Percentiles rank a stretch among this genome's conserved stretches.
These are phyloP conservation scores for Bertia moriformis DNA, from an alignment of 2,329 filamentous ascomycete genomes.

Conservation along the genomic window DNA sequence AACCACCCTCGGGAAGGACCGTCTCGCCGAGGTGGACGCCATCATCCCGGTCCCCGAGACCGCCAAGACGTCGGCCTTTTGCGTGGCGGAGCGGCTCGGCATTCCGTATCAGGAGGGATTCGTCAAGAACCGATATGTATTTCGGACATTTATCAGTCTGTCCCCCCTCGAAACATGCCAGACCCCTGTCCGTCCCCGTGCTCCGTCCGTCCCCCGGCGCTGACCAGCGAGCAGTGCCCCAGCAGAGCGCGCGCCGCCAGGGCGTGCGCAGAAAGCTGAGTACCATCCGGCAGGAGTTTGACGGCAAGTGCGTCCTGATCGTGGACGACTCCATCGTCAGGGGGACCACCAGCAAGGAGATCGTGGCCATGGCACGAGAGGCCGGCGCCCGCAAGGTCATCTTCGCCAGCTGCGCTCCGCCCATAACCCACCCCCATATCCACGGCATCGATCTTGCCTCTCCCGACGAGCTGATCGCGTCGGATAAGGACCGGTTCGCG, in stretches of 20 bases:
- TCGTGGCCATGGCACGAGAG: constrained; percentile 72
- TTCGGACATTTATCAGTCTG: constrained; percentile 59
- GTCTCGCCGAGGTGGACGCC: constrained; percentile 56
- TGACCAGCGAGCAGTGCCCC: constrained; percentile 62
- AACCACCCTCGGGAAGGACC: constrained; percentile 43
- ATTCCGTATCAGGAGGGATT: constrained; percentile 63
- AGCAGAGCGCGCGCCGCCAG: constrained; percentile 67
- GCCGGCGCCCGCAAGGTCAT: constrained; percentile 70
- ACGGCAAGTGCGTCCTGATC: constrained; percentile 63
- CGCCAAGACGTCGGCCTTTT: constrained; percentile 57
- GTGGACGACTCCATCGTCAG: constrained; percentile 86
- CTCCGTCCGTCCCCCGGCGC: no score
- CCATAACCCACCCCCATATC: constrained; percentile 74
- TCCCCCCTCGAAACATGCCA: no score
- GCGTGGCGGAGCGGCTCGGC: constrained; percentile 53
- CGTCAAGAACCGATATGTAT: constrained; percentile 62
- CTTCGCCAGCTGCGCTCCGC: constrained; percentile 69
- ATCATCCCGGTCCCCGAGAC: constrained; percentile 23
- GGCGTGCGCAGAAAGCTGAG: constrained; percentile 82
- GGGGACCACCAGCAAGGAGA: constrained; percentile 68
- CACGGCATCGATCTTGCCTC: background rate
- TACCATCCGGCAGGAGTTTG: constrained; percentile 73
- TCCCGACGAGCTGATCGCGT: no score
- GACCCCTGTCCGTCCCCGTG: no score
- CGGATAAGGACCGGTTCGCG: no score